Evolutionary conservation across 441 rosid genomes (phyloP).

Genomic region (Gossypium laxum): DNA sequence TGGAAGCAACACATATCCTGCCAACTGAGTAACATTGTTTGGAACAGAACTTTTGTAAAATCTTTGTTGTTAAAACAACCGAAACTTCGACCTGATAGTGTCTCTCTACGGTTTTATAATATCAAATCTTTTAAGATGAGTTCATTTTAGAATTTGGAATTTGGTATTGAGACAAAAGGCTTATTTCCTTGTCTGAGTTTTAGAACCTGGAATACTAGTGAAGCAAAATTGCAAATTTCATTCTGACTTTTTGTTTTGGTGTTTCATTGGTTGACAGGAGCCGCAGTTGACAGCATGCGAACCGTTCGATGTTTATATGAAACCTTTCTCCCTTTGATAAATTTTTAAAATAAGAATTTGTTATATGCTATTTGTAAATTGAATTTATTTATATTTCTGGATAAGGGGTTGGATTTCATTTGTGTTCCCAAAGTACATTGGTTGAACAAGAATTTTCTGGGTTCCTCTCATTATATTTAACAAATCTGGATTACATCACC

Average conservation of each 20-base stretch:
- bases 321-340: slow-evolving; percentile 54
- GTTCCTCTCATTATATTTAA: neutral
- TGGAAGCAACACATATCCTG: neutral
- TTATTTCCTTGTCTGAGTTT: neutral
- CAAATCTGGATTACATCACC: neutral
- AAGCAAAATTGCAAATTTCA: neutral
- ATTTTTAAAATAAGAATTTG: neutral
- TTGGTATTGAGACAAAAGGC: neutral
- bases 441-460: neutral
- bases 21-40: neutral
- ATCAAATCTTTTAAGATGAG: slow-evolving; percentile 1
- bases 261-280: slow-evolving; percentile 40
- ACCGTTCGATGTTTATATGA: slow-evolving; percentile 61
- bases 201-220: neutral
- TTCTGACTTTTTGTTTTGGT: neutral
- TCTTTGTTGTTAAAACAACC: neutral
- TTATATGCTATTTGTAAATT: neutral
- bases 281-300: slow-evolving; percentile 71
- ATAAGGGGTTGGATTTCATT: neutral
- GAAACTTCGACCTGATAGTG: neutral
- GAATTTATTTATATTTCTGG: neutral
- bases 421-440: neutral
- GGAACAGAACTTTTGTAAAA: neutral
- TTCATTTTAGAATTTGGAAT: neutral
- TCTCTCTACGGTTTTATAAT: neutral